phyloP scores from a whole-genome alignment of 2,329 filamentous ascomycete species.

The Clonostachys rhizophaga region DNA sequence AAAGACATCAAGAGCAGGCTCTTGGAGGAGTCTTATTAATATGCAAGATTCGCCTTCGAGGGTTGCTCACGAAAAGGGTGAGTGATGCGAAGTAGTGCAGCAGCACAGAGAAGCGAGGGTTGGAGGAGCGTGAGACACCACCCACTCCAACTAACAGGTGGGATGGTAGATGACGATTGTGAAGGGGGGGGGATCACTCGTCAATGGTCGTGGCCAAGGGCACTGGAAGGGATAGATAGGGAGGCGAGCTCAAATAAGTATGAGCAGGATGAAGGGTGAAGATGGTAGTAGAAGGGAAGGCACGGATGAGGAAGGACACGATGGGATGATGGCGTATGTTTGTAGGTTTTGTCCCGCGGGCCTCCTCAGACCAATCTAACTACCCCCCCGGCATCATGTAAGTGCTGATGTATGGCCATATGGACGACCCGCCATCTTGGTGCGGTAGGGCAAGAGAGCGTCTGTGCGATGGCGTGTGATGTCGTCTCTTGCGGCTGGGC shows the following conservation, averaged over 20 bases:
- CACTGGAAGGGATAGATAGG: conserved; percentile 5
- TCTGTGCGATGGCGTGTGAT: too few species aligned
- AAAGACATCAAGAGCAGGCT: too few species aligned
- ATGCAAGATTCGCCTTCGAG: too few species aligned
- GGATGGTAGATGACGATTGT: conserved; percentile 16
- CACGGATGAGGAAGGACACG: conserved; percentile 9
- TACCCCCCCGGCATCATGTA: too few species aligned
- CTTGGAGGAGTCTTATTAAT: too few species aligned
- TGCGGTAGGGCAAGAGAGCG: too few species aligned
- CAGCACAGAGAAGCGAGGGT: conserved; percentile 18
- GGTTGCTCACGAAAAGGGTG: background rate
- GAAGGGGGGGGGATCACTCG: conserved; percentile 14
- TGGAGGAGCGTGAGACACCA: conserved; percentile 20
- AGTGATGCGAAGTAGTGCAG: conserved; percentile 6
- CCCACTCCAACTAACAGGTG: too few species aligned
- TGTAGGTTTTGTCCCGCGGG: too few species aligned
- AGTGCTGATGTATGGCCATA: too few species aligned
- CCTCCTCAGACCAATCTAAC: too few species aligned
- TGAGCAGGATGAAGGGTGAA: conserved; percentile 17
- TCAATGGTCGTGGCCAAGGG: background rate
- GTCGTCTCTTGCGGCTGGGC: too few species aligned
- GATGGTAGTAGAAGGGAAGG: conserved; percentile 26
- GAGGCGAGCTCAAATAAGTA: conserved; percentile 8
- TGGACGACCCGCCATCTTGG: too few species aligned
- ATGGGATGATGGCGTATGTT: background rate